phyloP scores from a whole-genome alignment of 371 early-diverging fungal genomes.

The Mucor piriformis region DNA sequence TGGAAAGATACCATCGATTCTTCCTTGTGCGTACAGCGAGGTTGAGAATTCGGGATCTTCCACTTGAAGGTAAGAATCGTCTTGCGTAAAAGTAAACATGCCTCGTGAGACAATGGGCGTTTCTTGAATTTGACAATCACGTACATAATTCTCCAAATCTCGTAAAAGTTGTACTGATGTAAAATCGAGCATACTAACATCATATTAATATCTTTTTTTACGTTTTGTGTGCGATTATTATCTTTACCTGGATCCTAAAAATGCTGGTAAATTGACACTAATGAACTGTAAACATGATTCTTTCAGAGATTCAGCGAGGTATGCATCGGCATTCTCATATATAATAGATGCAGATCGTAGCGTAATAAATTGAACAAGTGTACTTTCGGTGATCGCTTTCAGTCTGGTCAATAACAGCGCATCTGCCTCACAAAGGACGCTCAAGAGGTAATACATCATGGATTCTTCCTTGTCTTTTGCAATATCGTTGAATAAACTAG shows the following conservation, averaged over 20 bases:
- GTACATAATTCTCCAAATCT: constrained; percentile 33
- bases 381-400: constrained; percentile 55
- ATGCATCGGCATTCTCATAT: constrained; percentile 60
- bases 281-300: constrained; percentile 62
- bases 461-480: constrained; percentile 48
- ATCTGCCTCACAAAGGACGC: constrained; percentile 65
- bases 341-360: constrained; percentile 55
- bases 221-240: not conserved
- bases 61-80: not conserved
- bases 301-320: constrained; percentile 55
- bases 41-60: constrained; percentile 38
- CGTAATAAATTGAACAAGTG: constrained; percentile 53
- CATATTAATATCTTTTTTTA: not conserved
- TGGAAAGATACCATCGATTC: constrained; percentile 22
- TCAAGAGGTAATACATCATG: constrained; percentile 54
- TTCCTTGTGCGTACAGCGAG: constrained; percentile 32
- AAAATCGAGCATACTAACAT: constrained; percentile 28
- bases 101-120: constrained; percentile 20
- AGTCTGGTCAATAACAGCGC: constrained; percentile 64
- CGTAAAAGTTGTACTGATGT: constrained; percentile 21
- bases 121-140: constrained; percentile 17
- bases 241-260: constrained; percentile 54
- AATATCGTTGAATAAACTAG: constrained; percentile 41
- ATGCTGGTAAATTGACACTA: constrained; percentile 63
- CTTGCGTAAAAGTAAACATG: not conserved